These are phyloP conservation scores for Pseudophaeomoniella oleicola DNA, from an alignment of 2,329 filamentous ascomycete species.

Conservation along the genomic window DNA sequence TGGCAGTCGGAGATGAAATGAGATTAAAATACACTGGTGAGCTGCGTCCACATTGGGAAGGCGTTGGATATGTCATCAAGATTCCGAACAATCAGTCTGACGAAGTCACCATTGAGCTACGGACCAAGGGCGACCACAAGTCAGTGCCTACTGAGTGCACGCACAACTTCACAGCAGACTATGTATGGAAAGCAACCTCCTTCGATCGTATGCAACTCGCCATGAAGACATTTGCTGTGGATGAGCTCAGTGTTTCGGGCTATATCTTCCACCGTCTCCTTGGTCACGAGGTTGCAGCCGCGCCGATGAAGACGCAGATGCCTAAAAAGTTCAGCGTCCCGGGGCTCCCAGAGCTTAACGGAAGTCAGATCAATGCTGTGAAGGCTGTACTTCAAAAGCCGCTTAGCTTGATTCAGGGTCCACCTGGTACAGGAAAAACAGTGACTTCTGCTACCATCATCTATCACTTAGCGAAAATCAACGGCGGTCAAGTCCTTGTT, in stretches of 20 bases:
- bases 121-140: slow-evolving; percentile 91
- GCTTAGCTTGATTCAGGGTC: slow-evolving; percentile 88
- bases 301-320: slow-evolving; percentile 87
- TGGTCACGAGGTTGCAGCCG: slow-evolving; percentile 85
- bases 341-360: slow-evolving; percentile 84
- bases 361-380: slow-evolving; percentile 90
- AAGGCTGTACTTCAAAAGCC: slow-evolving; percentile 90
- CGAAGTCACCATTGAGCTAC: slow-evolving; percentile 87
- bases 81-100: slow-evolving; percentile 99
- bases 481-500: slow-evolving; percentile 84
- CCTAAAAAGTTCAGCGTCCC: slow-evolving; percentile 96
- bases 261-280: slow-evolving; percentile 97
- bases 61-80: slow-evolving; percentile 97
- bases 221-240: slow-evolving; percentile 97
- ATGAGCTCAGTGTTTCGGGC: slow-evolving; percentile 95
- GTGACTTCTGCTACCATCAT: slow-evolving; percentile 98
- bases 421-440: slow-evolving; percentile 94
- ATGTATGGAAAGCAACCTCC: slow-evolving; percentile 98
- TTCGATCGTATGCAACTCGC: slow-evolving; percentile 98
- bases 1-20: slow-evolving; percentile 98
- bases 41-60: slow-evolving; percentile 83
- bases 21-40: slow-evolving; percentile 92
- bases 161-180: slow-evolving; percentile 95
- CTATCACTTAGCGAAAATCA: slow-evolving; percentile 91
- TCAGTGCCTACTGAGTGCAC: slow-evolving; percentile 91